Base-by-base conservation (phyloP, 306 rosid species). In the Calophaca sinica region DNA sequence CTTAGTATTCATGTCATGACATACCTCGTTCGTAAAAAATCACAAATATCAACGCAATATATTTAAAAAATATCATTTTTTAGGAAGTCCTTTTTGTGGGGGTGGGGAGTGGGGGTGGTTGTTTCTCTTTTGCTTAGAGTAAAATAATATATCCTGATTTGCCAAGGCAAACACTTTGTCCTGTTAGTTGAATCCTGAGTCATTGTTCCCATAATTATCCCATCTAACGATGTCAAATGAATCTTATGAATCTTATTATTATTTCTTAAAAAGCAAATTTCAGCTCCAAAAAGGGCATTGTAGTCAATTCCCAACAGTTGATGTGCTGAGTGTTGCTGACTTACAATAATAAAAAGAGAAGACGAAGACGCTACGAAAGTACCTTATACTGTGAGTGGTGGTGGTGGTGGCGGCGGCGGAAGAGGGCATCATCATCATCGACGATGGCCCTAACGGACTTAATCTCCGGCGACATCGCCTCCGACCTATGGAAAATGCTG, bases 401-500 rank as follows among this genome's bases (percentile, higher is more conserved):
- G 11, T 42, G 7, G 36, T 33, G 36, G 52, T 44, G 70, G 70
- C 54, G 36, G 52, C 26, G 70, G 70, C 54, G 54, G 38, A 3
- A 65, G 6, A 9, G 20, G 38, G 20, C 70, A 5, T 2, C 62
- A 12, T 58, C 4, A 31, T 11, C 15, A 5, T 11, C 46, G 20
- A 46, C 36, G 31, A 94, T 91, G 97, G 85, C 61, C 2, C 26
- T 90, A 5, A 70, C 87, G 15, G 97, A 94, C 51, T 62, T 88
- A 31, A 77, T 94, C 79, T 81, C 82, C 60, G 85, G 85, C 61
- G 96, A 91, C 59, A 80, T 91, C 9, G 72, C 76, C 13, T 59
- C 91, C 4, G 97, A 91, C 0, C 66, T 91, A 9, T 74, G 83
- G 6, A 87, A 64, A 71, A 72, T 49, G 72, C 87, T 91, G 5